Evolutionary conservation across 805 yeast species (phyloP), one percentile per base, ranked within the genome.

Genomic region (Starmerella bacillaris): DNA sequence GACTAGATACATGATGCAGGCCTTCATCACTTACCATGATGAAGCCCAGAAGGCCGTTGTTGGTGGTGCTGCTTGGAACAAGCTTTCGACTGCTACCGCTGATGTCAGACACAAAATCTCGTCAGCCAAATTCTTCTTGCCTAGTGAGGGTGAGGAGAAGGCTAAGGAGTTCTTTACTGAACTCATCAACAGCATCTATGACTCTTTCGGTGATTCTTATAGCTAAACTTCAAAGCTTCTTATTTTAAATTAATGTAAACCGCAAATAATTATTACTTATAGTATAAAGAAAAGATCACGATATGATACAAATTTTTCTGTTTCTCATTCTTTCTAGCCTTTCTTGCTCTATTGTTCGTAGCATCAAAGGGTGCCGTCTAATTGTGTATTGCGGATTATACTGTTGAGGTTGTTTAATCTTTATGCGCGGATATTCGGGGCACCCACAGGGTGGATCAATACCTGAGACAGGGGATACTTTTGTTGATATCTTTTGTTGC

Each of bases 31-130:
- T 24, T 89, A 89, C 61, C 73, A 79, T 54, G 95, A 86, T 49
- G 96, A 89, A 65, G 95, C 99, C 21, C 96, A 86, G 64, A 84
- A 83, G 64, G 93, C 96, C 12, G 78, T 86, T 42, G 68, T 94
- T 27, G 73, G 77, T 49, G 96, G 96, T 53, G 86, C 93, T 22
- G 72, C 69, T 57, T 89, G 99, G 99, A 70, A 78, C 45, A 89
- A 82, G 65, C 70, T 89, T 47, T 53, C 89, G 30, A 95, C 84
- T 54, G 68, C 82, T 39, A 89, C 96, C 37, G 52, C 78, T 40
- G 95, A 86, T 55, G 78, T 84, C 42, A 84, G 82, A 62, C 94
- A 89, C 60, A 64, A 82, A 41, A 94, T 89, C 35, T 78, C 95
- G 4, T 78, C 94, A 21, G 74, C 94, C 49, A 89, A 89, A 66